Base-by-base conservation (phyloP, 225 moss, liverwort and hornwort genomes). In the Polytrichum commune region DNA sequence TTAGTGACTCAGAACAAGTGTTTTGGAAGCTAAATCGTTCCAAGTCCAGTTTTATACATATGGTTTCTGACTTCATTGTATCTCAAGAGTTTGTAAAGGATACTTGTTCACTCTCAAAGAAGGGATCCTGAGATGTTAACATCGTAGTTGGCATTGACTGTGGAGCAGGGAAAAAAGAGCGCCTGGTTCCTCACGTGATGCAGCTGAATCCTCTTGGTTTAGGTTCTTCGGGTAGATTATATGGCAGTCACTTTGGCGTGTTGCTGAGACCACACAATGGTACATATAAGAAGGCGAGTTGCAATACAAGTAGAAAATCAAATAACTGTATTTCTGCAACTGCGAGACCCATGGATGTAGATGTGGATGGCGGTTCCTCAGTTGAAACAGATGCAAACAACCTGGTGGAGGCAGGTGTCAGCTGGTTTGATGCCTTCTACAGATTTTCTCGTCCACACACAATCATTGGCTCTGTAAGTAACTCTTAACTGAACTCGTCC, bases 371-470 rank as follows among this genome's bases (percentile, higher is more conserved):
- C 3, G 85, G 78, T 24, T 68, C 79, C 33, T 73, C 88, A 58
- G 56, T 80, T 35, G 76, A 72, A 71, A 78, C 55, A 63, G 75
- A 88, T 68, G 78, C 88, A 1, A 76, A 84, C 69, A 74, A 77
- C 60, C 28, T 90, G 53, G 76, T 82, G 60, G 88, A 83, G 64
- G 80, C 73, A n/a, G 85, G 63, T 20, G 73, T 88, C 5, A 86
- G 82, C 66, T 95, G 92, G 92, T 76, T 92, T 23, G 89, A 90
- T 60, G 90, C 92, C 22, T 84, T 95, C 73, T 83, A 81, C 69
- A 84, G 90, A 60, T 95, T 95, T 72, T 85, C 92, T 60, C 89
- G 92, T 70, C 92, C 95, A 9, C 92, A 95, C 28, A 95, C 95
- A 25, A 86, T 95, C 54, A 86, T 91, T 35, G 95, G 95, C 71